Conservation (phyloP, 1,284 basidiomycete genomes). For the Vanrija sp. region DNA sequence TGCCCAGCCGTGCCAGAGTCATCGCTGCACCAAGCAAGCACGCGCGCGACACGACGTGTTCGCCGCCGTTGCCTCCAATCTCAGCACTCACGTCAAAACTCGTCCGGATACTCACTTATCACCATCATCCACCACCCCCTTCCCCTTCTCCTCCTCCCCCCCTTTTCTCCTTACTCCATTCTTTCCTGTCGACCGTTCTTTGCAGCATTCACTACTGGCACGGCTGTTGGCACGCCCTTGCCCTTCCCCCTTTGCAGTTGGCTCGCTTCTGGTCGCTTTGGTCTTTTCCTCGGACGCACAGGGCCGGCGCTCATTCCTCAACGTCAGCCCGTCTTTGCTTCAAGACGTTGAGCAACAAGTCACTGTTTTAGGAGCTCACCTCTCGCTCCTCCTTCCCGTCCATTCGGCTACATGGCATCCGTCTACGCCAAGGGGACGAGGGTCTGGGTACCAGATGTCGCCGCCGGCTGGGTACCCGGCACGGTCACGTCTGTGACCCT, state of each 20-base stretch:
- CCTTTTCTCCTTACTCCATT: not conserved
- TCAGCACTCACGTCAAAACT: not conserved
- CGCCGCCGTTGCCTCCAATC: not conserved
- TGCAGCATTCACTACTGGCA: not conserved
- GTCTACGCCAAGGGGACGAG: constrained; percentile 47
- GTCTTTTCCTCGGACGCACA: not conserved
- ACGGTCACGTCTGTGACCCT: constrained; percentile 40
- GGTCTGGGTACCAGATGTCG: constrained; percentile 48
- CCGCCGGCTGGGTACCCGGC: constrained; percentile 47
- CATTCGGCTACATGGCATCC: constrained; percentile 27
- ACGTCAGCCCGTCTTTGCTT: not conserved
- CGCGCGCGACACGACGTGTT: not conserved
- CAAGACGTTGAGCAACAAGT: not conserved
- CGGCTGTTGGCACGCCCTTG: not conserved
- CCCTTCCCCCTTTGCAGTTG: not conserved
- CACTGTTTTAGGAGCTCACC: not conserved
- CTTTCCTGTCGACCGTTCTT: not conserved
- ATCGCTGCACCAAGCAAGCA: not conserved
- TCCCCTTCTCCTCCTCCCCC: not conserved
- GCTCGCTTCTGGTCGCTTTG: constrained; percentile 1
- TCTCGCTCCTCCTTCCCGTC: not conserved
- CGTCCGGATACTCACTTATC: not conserved
- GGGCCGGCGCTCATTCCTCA: constrained; percentile 1
- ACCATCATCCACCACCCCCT: not conserved
- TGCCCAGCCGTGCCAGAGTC: no score